Evolutionary conservation across 2,329 filamentous ascomycete species (phyloP), one percentile per base, ranked within the genome.

Genomic region (Grosmannia huntii): DNA sequence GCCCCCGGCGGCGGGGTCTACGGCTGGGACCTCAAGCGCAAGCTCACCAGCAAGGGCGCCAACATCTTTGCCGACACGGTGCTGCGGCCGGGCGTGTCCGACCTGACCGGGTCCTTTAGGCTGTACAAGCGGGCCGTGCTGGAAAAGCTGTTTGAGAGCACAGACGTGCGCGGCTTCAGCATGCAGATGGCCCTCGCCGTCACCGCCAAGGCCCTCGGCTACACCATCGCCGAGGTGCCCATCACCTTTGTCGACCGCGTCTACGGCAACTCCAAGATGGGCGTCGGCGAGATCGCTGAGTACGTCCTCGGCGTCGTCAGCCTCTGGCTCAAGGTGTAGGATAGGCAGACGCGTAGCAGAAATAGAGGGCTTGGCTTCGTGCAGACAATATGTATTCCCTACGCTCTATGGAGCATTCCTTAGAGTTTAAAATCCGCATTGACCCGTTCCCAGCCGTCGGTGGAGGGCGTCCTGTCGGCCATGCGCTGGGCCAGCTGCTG

Each of bases 181-280:
- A 99, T 99, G 79, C 94, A 99, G 83, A 99, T 99, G 94, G 92
- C 96, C 80, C 87, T 99, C 84, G 97, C 96, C 86, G 92, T 97
- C 10, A 81, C 91, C 62, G 94, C 94, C 38, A 96, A 96, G 82
- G 89, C 87, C 19, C 91, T 96, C 89, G 92, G 94, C 1, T 95
- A 83, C 76, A 88, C 85, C 44, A 92, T 99, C 36, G 89, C 89
- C 19, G 94, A 99, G 78, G 92, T 96, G 61, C 94, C 94, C 14
- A 99, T 99, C 65, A 89, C 83, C 27, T 99, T 99, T 71, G 94
- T 97, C 48, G 95, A 99, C 72, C 84, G 94, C 59, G 73, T 99
- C 53, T 99, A 96, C 70, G 94, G 94, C 36, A 60, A 96, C 76
- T 90, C 86, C 69, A 99, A 97, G 79, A 79, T 99, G 57, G 91